Base-by-base conservation (phyloP, 371 early-diverging fungal genomes). In the Mucor sp. region DNA sequence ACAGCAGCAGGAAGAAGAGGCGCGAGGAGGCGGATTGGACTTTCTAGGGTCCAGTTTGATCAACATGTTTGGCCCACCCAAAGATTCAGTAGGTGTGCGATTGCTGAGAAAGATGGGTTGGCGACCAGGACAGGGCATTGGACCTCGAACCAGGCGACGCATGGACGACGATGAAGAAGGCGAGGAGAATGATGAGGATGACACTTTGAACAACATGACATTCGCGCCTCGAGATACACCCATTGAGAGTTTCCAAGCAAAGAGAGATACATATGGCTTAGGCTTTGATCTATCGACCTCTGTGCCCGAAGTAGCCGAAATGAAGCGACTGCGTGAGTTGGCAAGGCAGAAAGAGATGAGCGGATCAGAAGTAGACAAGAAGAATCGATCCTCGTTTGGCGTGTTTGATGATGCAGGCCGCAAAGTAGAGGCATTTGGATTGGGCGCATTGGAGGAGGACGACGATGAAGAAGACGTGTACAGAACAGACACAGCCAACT, bases 121-220 rank as follows among this genome's bases (percentile, higher is more conserved):
- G 94, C 81, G 90, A 47, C 90, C 92, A 50, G 94, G 94, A 8
- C 93, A 94, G 70, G 94, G 93, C 3, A 88, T 93, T 62, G 95
- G 94, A 0, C 90, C 93, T 11, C 85, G 92, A 9, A 73, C 84
- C 33, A 80, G 57, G 21, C 62, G 71, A 62, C 33, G 71, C 64
- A 77, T 58, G 58, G 76, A 50, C 6, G 84, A 72, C 3, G 68
- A 65, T 6, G 70, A 66, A 0, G 74, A 77, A 0, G 76, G 75
- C 2, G 85, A 78, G 3, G 85, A 83, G 14, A 76, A 74, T 3
- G 76, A 77, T 23, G 76, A 74, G 2, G 76, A 77, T 23, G 76
- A 73, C 1, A 81, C 85, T 19, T 58, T 78, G 1, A 69, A 74
- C 6, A 74, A 84, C 23, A 63, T 85, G 30, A 77, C 85, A 9